Percentiles rank a stretch among this genome's conserved stretches.
Evolutionary conservation across 208 protist species (phyloP).

Genomic region (Trypanosoma avium): DNA sequence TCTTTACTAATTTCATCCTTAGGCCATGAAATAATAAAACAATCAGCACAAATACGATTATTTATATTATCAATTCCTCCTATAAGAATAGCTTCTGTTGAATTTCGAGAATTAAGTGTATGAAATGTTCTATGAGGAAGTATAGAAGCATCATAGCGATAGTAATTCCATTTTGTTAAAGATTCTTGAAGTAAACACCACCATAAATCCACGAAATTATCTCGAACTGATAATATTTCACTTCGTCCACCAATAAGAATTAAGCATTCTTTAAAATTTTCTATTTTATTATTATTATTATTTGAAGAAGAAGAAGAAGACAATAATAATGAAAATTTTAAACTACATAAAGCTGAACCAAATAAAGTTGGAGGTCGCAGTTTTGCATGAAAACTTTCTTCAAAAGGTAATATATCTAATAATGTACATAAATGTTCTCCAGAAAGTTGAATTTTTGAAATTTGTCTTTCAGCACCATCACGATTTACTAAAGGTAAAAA

Average conservation of each 20-base stretch:
- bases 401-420: slow-evolving; percentile 41
- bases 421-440: slow-evolving; percentile 37
- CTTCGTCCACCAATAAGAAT: slow-evolving; percentile 24
- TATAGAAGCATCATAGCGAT: neutral
- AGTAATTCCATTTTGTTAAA: slow-evolving; percentile 7
- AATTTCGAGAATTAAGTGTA: slow-evolving; percentile 9
- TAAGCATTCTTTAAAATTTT: slow-evolving; percentile 6
- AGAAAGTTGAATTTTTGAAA: slow-evolving; percentile 40
- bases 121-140: slow-evolving; percentile 32
- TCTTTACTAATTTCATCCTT: slow-evolving; percentile 1
- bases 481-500: slow-evolving; percentile 39
- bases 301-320: neutral
- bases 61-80: slow-evolving; percentile 65
- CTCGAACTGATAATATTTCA: slow-evolving; percentile 7
- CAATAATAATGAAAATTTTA: slow-evolving; percentile 4
- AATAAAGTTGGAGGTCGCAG: slow-evolving; percentile 46
- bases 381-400: slow-evolving; percentile 49
- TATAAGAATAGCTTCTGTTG: slow-evolving; percentile 35
- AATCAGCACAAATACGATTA: slow-evolving; percentile 45
- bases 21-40: slow-evolving; percentile 55
- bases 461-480: slow-evolving; percentile 11
- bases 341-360: slow-evolving; percentile 42
- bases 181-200: slow-evolving; percentile 7
- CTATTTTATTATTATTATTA: neutral
- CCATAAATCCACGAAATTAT: slow-evolving; percentile 11